These are phyloP conservation scores for Pezicula carpinea DNA, from an alignment of 2,329 filamentous ascomycete species.

Conservation along the genomic window DNA sequence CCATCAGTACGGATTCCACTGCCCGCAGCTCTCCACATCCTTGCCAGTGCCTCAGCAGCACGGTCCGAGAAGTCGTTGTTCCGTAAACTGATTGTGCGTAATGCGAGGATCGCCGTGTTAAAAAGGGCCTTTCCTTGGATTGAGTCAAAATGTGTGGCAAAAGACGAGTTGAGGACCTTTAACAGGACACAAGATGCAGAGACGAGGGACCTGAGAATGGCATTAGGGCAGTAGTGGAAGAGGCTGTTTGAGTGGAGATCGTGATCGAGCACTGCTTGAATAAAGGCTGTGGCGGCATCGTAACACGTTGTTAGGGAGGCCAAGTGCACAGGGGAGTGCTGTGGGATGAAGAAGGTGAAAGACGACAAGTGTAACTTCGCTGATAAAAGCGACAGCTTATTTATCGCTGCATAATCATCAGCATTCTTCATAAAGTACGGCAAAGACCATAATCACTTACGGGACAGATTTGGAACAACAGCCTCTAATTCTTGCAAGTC, in stretches of 20 bases:
- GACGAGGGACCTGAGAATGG: slow-evolving; percentile 64
- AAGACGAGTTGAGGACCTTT: slow-evolving; percentile 63
- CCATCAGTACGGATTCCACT: slow-evolving; percentile 4
- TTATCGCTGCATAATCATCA: slow-evolving; percentile 10
- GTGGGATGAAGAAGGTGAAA: slow-evolving; percentile 23
- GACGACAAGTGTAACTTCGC: slow-evolving; percentile 14
- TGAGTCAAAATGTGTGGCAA: slow-evolving; percentile 50
- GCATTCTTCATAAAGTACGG: neutral
- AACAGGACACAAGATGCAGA: slow-evolving; percentile 59
- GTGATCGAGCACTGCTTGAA: slow-evolving; percentile 13
- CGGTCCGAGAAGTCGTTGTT: slow-evolving; percentile 61
- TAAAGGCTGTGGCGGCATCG: slow-evolving; percentile 28
- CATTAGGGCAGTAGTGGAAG: slow-evolving; percentile 48
- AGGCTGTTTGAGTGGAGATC: slow-evolving; percentile 27
- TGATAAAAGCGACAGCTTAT: slow-evolving; percentile 14
- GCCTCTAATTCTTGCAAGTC: slow-evolving; percentile 38
- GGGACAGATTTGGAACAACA: neutral
- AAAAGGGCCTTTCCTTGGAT: slow-evolving; percentile 53
- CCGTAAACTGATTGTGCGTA: slow-evolving; percentile 55
- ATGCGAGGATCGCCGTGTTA: slow-evolving; percentile 50
- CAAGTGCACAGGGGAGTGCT: slow-evolving; percentile 34
- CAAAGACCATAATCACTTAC: neutral
- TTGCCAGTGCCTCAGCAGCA: slow-evolving; percentile 59
- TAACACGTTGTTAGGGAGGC: slow-evolving; percentile 40
- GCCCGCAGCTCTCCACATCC: slow-evolving; percentile 46